phyloP scores from a whole-genome alignment of 2,329 filamentous ascomycete species.

The Aspergillus fischeri region DNA sequence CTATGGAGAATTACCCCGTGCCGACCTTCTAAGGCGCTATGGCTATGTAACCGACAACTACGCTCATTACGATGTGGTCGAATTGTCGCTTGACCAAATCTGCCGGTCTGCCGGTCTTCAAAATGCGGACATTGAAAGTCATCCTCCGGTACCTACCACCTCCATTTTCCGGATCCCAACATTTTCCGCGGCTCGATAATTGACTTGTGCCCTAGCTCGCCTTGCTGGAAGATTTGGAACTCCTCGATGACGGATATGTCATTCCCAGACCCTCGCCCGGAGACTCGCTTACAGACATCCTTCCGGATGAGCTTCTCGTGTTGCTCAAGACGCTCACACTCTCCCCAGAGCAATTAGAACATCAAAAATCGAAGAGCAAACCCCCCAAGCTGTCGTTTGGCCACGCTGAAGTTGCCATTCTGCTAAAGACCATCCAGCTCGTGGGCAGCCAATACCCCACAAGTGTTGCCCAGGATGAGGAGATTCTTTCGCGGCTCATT shows the following conservation, averaged over 20 bases:
- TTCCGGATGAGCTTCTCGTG: slow-evolving; percentile 38
- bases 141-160: slow-evolving; percentile 27
- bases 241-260: slow-evolving; percentile 72
- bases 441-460: slow-evolving; percentile 49
- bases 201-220: slow-evolving; percentile 31
- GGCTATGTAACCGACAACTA: slow-evolving; percentile 83
- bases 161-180: not conserved
- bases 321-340: slow-evolving; percentile 34
- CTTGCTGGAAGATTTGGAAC: slow-evolving; percentile 58
- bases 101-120: slow-evolving; percentile 37
- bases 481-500: slow-evolving; percentile 34
- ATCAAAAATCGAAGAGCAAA: slow-evolving; percentile 33
- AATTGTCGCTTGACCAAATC: slow-evolving; percentile 64
- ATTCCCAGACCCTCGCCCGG: slow-evolving; percentile 39
- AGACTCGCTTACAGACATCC: slow-evolving; percentile 28
- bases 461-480: slow-evolving; percentile 49
- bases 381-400: slow-evolving; percentile 32
- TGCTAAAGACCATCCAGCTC: slow-evolving; percentile 31
- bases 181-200: not conserved
- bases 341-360: slow-evolving; percentile 29
- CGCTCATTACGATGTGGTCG: slow-evolving; percentile 74
- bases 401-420: slow-evolving; percentile 27
- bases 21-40: slow-evolving; percentile 77
- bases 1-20: slow-evolving; percentile 78
- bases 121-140: slow-evolving; percentile 23